Evolutionary conservation across 257 asterid species (phyloP).

Genomic region (Thymus quinquecostatus): DNA sequence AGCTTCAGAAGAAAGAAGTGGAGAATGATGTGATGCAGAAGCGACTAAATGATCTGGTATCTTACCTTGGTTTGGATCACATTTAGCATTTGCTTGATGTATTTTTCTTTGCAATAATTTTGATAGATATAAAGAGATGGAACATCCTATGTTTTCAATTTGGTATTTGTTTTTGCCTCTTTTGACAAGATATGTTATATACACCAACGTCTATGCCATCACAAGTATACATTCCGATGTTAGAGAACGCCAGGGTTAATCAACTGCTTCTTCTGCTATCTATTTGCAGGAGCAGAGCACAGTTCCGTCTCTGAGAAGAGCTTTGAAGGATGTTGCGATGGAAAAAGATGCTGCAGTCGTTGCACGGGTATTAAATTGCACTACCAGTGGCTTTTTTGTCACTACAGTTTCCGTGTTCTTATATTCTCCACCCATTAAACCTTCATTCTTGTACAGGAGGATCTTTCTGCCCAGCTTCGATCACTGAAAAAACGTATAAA

Average conservation of each 20-base stretch:
- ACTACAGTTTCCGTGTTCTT: background rate
- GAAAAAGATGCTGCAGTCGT: conserved; percentile 99
- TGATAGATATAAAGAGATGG: background rate
- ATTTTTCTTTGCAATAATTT: conserved; percentile 14
- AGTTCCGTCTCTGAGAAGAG: conserved; percentile 84
- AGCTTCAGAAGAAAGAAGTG: conserved; percentile 72
- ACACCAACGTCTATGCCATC: conserved; percentile 9
- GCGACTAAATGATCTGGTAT: conserved; percentile 87
- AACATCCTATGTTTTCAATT: conserved; percentile 1
- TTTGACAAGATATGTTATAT: background rate
- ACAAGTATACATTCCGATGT: conserved; percentile 8
- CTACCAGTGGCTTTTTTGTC: conserved; percentile 21
- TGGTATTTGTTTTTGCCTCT: conserved; percentile 17
- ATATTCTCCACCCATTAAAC: conserved; percentile 27
- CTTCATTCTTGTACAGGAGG: conserved; percentile 69
- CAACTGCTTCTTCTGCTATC: conserved; percentile 24
- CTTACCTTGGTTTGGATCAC: conserved; percentile 7
- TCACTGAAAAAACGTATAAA: conserved; percentile 74
- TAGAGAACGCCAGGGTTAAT: background rate
- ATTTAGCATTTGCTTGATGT: background rate
- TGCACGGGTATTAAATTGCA: conserved; percentile 65
- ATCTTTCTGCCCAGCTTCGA: conserved; percentile 94
- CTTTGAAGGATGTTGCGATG: conserved; percentile 96
- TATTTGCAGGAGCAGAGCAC: conserved; percentile 79
- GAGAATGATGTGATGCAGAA: conserved; percentile 69